phyloP scores from a whole-genome alignment of 1,284 basidiomycete genomes.

The Schizophyllum amplum region DNA sequence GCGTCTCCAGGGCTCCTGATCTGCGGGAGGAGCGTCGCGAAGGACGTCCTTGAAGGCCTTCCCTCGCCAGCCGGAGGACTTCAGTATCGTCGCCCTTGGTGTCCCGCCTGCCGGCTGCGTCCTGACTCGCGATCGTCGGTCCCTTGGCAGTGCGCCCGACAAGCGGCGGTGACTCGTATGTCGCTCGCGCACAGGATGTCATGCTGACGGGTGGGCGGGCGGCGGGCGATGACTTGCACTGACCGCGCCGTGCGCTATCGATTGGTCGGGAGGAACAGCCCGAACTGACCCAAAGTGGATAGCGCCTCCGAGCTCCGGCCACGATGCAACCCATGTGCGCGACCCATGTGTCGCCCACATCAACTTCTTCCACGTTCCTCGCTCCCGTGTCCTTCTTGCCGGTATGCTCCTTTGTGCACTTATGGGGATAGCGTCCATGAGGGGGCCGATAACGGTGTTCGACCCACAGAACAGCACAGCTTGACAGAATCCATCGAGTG shows the following conservation, averaged over 20 bases:
- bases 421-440: neutral
- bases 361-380: neutral
- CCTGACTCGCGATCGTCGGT: neutral
- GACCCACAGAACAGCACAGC: neutral
- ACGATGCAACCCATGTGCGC: neutral
- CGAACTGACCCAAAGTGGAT: neutral
- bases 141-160: neutral
- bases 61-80: neutral
- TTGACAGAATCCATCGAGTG: neutral
- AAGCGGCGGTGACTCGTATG: neutral
- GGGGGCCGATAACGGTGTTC: neutral
- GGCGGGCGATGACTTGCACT: neutral
- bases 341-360: neutral
- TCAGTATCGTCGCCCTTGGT: neutral
- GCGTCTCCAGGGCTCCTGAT: neutral
- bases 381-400: neutral
- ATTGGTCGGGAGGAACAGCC: neutral
- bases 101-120: neutral
- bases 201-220: neutral
- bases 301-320: neutral
- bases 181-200: neutral
- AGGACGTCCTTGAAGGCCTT: neutral
- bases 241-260: neutral
- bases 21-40: neutral
- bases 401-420: neutral